Percentiles rank a stretch among this genome's conserved stretches.
Conservation (phyloP, 2,329 filamentous ascomycete species). For the Fusarium metavorans region DNA sequence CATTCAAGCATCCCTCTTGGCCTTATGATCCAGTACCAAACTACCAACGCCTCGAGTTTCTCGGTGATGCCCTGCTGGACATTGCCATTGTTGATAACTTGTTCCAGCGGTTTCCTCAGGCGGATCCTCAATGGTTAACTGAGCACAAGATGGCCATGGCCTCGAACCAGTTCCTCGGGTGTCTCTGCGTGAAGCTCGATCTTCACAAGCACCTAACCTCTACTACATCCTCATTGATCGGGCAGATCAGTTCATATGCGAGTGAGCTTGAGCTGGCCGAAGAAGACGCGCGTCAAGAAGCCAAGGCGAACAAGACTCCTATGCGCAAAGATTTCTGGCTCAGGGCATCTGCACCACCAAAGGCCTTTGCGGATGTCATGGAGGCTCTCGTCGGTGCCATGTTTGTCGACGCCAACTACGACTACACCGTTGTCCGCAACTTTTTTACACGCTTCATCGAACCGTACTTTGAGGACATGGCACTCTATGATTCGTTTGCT, state of each 20-base stretch:
- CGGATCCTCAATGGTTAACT: conserved; percentile 95
- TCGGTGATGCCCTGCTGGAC: conserved; percentile 90
- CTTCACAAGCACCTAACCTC: conserved; percentile 80
- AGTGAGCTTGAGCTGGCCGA: conserved; percentile 66
- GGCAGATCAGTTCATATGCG: conserved; percentile 66
- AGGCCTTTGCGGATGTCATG: conserved; percentile 84
- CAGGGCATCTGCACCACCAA: conserved; percentile 72
- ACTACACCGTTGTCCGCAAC: conserved; percentile 76
- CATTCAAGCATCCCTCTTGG: conserved; percentile 90
- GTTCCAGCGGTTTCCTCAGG: conserved; percentile 79
- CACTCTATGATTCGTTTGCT: conserved; percentile 87
- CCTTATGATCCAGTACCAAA: conserved; percentile 83
- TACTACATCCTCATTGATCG: conserved; percentile 57
- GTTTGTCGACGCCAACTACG: conserved; percentile 88
- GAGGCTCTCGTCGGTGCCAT: conserved; percentile 91
- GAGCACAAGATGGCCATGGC: conserved; percentile 99
- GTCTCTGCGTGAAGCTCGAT: conserved; percentile 80
- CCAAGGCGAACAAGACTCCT: conserved; percentile 46
- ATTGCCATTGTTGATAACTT: conserved; percentile 87
- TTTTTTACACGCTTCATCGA: conserved; percentile 84
- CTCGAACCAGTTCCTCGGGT: conserved; percentile 92
- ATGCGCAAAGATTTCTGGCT: conserved; percentile 76
- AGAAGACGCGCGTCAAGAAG: conserved; percentile 49
- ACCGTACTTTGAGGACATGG: conserved; percentile 87
- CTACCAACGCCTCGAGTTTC: conserved; percentile 92